These are phyloP conservation scores for Dillenia turbinata DNA, from an alignment of 164 flowering plant genomes.

Conservation along the genomic window DNA sequence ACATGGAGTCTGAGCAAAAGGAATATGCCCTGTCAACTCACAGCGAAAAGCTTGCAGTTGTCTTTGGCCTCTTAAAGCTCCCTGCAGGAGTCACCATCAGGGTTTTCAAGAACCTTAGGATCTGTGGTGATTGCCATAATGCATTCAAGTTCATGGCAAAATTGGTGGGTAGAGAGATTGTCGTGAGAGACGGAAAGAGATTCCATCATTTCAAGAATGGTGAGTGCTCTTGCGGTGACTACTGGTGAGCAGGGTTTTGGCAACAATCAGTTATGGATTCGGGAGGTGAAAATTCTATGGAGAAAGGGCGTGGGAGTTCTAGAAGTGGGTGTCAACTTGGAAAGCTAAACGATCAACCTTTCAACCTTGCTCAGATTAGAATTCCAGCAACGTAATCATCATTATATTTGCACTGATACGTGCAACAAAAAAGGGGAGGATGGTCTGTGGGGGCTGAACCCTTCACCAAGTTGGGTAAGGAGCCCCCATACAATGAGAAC, in stretches of 20 bases:
- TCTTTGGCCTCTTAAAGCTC: conserved; percentile 62
- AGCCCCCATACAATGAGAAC: too few relatives aligned
- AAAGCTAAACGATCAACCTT: too few relatives aligned
- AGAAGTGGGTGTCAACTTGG: too few relatives aligned
- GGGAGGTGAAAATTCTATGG: too few relatives aligned
- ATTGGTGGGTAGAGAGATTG: conserved; percentile 57
- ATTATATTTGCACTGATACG: too few relatives aligned
- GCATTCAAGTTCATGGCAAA: conserved; percentile 69
- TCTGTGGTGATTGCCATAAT: conserved; percentile 86
- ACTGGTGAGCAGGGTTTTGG: conserved; percentile 43
- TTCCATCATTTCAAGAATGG: conserved; percentile 78
- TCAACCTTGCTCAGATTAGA: too few relatives aligned
- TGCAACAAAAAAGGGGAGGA: too few relatives aligned
- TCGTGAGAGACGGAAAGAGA: conserved; percentile 78
- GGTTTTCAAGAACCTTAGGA: conserved; percentile 77
- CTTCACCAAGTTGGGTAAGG: too few relatives aligned
- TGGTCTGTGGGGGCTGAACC: too few relatives aligned
- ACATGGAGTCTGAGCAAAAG: conserved; percentile 57
- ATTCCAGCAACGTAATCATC: too few relatives aligned
- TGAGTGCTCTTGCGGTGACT: conserved; percentile 70
- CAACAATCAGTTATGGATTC: too few relatives aligned
- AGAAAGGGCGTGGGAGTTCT: too few relatives aligned
- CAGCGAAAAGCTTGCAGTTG: conserved; percentile 89
- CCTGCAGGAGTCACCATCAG: conserved; percentile 64
- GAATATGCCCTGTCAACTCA: conserved; percentile 61